Evolutionary conservation across 2,329 filamentous ascomycete species (phyloP).

Genomic region (Leptodontidium sp.): DNA sequence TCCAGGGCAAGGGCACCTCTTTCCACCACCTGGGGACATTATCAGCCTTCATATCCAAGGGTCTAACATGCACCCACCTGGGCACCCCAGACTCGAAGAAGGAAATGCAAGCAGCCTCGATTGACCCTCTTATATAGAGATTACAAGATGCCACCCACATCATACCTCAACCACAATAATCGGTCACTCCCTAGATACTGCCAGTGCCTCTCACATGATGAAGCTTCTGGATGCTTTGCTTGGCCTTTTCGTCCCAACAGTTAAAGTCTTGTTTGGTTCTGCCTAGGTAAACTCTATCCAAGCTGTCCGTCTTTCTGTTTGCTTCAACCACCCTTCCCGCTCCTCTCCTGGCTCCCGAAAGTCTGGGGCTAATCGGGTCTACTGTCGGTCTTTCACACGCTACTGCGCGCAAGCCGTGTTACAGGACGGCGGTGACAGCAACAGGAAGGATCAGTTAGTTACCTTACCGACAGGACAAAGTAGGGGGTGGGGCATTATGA

Average conservation of each 20-base stretch:
- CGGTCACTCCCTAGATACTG: too few relatives aligned
- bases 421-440: neutral
- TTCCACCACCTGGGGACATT: too few relatives aligned
- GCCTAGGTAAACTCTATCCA: neutral
- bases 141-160: neutral
- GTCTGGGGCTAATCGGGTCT: conserved; percentile 1
- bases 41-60: neutral
- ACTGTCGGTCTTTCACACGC: conserved; percentile 16
- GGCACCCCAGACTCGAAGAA: conserved; percentile 3
- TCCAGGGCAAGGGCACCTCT: neutral
- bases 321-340: neutral
- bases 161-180: neutral
- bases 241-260: conserved; percentile 15
- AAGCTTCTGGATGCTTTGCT: neutral
- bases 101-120: neutral
- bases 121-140: neutral
- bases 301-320: neutral
- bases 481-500: too few relatives aligned
- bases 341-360: conserved; percentile 3
- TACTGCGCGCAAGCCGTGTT: conserved; percentile 14
- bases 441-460: too few relatives aligned
- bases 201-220: neutral
- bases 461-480: too few relatives aligned
- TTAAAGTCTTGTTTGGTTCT: neutral
- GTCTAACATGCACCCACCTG: neutral